Evolutionary conservation across 768 basidiomycete genomes (phyloP).

Genomic region (Naganishia vishniacii): DNA sequence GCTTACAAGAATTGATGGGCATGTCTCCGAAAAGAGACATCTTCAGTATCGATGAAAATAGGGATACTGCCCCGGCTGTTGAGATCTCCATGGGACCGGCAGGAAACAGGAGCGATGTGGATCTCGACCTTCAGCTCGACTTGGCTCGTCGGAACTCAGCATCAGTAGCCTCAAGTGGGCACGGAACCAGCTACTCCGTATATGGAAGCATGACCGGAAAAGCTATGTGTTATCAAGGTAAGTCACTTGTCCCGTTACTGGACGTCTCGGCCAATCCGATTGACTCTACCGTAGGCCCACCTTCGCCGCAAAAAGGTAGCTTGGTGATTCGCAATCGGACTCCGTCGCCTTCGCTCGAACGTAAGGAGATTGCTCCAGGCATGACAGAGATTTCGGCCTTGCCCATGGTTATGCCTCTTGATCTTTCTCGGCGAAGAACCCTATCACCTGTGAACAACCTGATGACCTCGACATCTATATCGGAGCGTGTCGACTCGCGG

Average conservation of each 20-base stretch:
- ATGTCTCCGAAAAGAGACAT: conserved; percentile 5
- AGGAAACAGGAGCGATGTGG: conserved; percentile 49
- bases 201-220: not conserved
- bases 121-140: conserved; percentile 70
- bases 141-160: conserved; percentile 76
- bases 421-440: conserved; percentile 15
- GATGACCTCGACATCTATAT: not conserved
- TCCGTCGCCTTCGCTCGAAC: not conserved
- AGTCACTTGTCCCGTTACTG: not conserved
- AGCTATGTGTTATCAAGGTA: conserved; percentile 1
- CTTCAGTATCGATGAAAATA: conserved; percentile 1
- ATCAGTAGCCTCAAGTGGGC: conserved; percentile 28
- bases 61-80: conserved; percentile 35
- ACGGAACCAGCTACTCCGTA: not conserved
- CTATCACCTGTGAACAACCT: conserved; percentile 6
- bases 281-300: not conserved
- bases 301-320: conserved; percentile 11
- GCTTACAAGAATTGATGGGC: not conserved
- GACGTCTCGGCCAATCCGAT: not conserved
- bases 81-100: conserved; percentile 49
- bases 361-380: not conserved
- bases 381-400: not conserved
- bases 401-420: not conserved
- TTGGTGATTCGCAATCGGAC: conserved; percentile 20
- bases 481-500: too few relatives aligned